Evolutionary conservation across 176 grass and related monocot species (phyloP).

Genomic region (Rhynchospora breviuscula): DNA sequence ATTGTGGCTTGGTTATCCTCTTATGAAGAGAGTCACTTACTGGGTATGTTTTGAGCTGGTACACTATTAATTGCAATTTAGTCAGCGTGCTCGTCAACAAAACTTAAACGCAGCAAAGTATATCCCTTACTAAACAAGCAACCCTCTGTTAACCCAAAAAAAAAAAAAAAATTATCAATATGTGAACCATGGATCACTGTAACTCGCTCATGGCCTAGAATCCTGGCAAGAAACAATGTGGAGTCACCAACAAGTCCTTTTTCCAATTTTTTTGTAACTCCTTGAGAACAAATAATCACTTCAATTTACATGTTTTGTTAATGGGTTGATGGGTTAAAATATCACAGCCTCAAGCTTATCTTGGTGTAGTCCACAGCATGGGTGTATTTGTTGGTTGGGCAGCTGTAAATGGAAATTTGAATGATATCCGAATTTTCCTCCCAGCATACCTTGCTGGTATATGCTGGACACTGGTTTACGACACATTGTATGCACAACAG

Average conservation of each 20-base stretch:
- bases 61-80: background rate
- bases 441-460: constrained; percentile 36
- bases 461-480: constrained; percentile 34
- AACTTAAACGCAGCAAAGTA: background rate
- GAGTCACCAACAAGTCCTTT: background rate
- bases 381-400: constrained; percentile 34
- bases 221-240: background rate
- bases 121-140: background rate
- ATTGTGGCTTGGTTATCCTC: constrained; percentile 30
- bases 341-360: constrained; percentile 37
- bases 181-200: too few species aligned
- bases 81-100: background rate
- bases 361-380: constrained; percentile 32
- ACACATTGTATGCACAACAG: too few species aligned
- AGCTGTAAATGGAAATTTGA: constrained; percentile 32
- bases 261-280: background rate
- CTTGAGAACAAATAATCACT: background rate
- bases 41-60: constrained; percentile 26
- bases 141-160: too few species aligned
- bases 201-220: background rate
- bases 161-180: too few species aligned
- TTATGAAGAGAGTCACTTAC: constrained; percentile 50
- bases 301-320: background rate
- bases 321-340: background rate
- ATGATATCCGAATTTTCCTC: constrained; percentile 29